Evolutionary conservation across 2,329 filamentous ascomycete species (phyloP), one percentile per base, ranked within the genome.

Genomic region (Botrytis medusae): DNA sequence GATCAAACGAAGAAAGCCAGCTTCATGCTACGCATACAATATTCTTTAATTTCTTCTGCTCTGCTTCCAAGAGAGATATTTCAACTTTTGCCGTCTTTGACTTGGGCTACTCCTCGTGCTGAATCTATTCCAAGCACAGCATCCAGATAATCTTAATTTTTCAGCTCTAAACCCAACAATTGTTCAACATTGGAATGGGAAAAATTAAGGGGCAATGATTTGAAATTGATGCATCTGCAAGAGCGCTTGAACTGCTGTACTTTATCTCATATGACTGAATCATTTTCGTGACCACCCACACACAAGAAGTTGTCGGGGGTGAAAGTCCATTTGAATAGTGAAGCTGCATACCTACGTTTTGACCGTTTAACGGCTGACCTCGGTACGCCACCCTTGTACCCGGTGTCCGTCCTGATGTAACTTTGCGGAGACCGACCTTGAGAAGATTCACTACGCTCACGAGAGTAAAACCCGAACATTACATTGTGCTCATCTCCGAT

Each of bases 251-350:
- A 40, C n/a, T 29, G 34, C 46, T 54, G 25, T n/a, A 54, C 29
- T 29, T 29, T 20, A 57, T 68, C 46, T 68, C 64, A 68, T 51
- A 67, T 68, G 64, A 68, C 51, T 68, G 37, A 14, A 67, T 67
- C 64, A 67, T 20, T 54, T 32, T 29, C 29, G 9, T 29, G 5
- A 14, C 22, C 9, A 54, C 37, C 51, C 48, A 68, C 25, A 29
- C n/a, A 42, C 25, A 54, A 54, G 25, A 42, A 22, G 29, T 14
- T 54, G 16, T 40, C 29, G 2, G 16, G 16, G 25, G n/a, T 29
- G 34, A 12, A 42, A 42, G 9, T 37, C 37, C 16, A 20, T 48
- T 42, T 16, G 18, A 29, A 54, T 32, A 7, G n/a, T 67, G 29
- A 51, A 67, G 63, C 22, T 51, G 63, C 44, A 37, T 37, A n/a